Base-by-base conservation (phyloP, 768 basidiomycete species). In the Boletus huronensis region DNA sequence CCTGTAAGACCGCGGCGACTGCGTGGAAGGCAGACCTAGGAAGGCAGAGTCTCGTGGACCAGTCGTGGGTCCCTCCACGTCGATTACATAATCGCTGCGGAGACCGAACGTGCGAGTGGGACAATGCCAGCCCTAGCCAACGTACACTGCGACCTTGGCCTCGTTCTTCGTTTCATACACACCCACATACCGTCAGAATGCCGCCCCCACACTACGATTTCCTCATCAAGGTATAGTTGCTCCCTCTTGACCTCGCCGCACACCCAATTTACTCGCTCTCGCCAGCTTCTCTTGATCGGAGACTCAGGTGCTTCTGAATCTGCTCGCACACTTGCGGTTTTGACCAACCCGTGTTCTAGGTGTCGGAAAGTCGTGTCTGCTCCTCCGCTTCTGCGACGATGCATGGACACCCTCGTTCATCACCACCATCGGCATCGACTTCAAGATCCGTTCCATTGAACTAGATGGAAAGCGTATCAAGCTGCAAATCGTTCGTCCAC, bases 381-480 rank as follows among this genome's bases (percentile, higher is more conserved):
- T 94, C 49, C 82, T 93, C 57, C 88, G 93, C 60, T 99, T 99
- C 84, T 98, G 94, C 71, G 97, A 98, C 78, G 97, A 99, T 74
- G 91, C 95, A 59, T 99, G 95, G 94, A 98, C 97, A 32, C 95
- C 95, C 45, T 94, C 91, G 41, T 98, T 98, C 79, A 98, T 98
- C 75, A 98, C 95, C 53, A 99, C 97, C 53, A 99, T 99, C 72
- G 97, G 96, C 55, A 95, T 98, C 63, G 94, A 97, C 83, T 97
- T 97, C 82, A 96, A 95, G 87, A 98, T 98, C 74, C 87, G 96
- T 32, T 98, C 95, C 48, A 98, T 98, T 70, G 95, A 98, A 72
- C 82, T 98, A 47, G 96, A 98, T 64, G 96, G 96, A 38, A 98
- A 98, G 77, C 85, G 92, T 42, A 94, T 98, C 71, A 98, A 98